Evolutionary conservation across 257 asterid species (phyloP).

Genomic region (Striga asiatica): DNA sequence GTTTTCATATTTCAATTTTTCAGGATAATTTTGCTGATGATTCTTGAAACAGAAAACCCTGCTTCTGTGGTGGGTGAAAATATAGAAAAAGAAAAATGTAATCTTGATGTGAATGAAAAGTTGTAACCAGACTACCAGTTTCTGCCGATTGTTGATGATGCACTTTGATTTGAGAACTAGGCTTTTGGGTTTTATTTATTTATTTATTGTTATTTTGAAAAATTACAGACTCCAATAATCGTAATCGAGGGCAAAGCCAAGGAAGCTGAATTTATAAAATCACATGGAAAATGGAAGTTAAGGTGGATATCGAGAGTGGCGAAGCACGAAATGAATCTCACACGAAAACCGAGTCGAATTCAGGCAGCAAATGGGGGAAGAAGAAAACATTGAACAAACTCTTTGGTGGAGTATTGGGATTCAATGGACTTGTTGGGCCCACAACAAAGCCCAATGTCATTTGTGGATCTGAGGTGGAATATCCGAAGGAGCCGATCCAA

Average conservation of each 20-base stretch:
- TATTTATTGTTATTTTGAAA: not conserved
- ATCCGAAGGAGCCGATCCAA: no score
- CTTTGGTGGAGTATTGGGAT: no score
- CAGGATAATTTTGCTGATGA: slow-evolving; percentile 22
- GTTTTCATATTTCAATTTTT: not conserved
- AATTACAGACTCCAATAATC: not conserved
- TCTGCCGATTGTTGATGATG: not conserved
- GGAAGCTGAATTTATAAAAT: no score
- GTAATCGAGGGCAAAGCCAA: no score
- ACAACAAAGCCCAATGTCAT: no score
- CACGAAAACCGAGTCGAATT: no score
- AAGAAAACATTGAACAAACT: no score
- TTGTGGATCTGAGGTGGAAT: no score
- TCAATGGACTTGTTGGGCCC: no score
- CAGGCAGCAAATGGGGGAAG: no score
- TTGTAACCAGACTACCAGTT: no score
- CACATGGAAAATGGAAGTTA: slow-evolving; percentile 25
- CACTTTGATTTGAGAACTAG: not conserved
- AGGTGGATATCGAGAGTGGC: slow-evolving; percentile 33
- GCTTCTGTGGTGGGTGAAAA: no score
- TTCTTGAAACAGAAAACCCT: slow-evolving; percentile 18
- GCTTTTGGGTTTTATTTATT: not conserved
- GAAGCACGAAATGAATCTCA: slow-evolving; percentile 20
- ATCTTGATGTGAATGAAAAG: not conserved
- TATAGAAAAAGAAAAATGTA: not conserved